phyloP scores from a whole-genome alignment of 169 alveolate species.

The Cryptosporidium sp. region DNA sequence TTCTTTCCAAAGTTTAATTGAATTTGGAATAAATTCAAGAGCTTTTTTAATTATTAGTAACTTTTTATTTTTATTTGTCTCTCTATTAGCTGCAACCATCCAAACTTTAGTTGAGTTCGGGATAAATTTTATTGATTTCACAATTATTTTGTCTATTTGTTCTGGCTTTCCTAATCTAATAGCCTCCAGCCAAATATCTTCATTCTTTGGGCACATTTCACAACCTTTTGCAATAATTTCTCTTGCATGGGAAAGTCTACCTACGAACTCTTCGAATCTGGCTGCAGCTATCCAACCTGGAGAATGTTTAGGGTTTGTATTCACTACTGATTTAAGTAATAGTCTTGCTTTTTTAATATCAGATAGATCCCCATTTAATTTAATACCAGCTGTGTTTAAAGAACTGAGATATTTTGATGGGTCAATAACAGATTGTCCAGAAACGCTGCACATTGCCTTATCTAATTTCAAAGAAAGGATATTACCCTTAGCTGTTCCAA shows the following conservation, averaged over 20 bases:
- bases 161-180: constrained; percentile 96
- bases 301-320: constrained; percentile 95
- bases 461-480: constrained; percentile 93
- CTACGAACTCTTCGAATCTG: constrained; percentile 96
- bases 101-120: constrained; percentile 94
- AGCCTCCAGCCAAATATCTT: constrained; percentile 99
- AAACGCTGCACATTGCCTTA: constrained; percentile 91
- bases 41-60: constrained; percentile 93
- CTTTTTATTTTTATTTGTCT: constrained; percentile 88
- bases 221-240: constrained; percentile 96
- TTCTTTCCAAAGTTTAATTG: constrained; percentile 98
- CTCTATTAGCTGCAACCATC: constrained; percentile 95
- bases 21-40: constrained; percentile 95
- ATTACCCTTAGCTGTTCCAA: constrained; percentile 94
- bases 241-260: constrained; percentile 94
- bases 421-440: constrained; percentile 96
- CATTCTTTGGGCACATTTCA: constrained; percentile 94
- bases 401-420: constrained; percentile 95
- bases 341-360: constrained; percentile 95
- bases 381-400: constrained; percentile 88
- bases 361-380: constrained; percentile 91
- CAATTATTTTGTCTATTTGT: constrained; percentile 93
- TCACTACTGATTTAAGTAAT: constrained; percentile 89
- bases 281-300: constrained; percentile 99
- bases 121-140: constrained; percentile 90